Base-by-base conservation (phyloP, 345 rosid species). In the Garcia nutans region DNA sequence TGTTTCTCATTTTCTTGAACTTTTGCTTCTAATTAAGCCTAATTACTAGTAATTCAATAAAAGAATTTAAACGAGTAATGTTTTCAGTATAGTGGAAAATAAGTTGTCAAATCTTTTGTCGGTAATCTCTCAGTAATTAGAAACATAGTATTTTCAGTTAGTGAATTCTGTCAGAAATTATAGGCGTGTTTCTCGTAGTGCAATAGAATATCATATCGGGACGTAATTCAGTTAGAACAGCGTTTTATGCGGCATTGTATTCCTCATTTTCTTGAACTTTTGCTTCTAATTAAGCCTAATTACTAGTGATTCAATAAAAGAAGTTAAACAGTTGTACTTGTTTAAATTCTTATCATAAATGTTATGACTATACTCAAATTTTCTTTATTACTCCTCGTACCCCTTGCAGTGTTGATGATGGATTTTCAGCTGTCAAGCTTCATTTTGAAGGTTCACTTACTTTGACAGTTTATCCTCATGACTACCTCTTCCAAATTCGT, bases 401-500 rank as follows among this genome's bases (percentile, higher is more conserved):
- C 77, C 71, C 71, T 76, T 79, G 81, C 94, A 94, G 98, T 6
- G 78, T 87, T 23, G 91, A 92, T 73, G 80, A 85, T 73, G 89
- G 82, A 56, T 95, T 95, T 84, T 93, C 99, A 1, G 72, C 79
- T 0, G 94, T 93, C 42, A 88, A 77, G 71, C 90, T 93, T 76
- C 82, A 80, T 59, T 93, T 95, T 70, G 82, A 87, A 65, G 89
- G 77, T 70, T 90, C 93, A 28, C 92, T 95, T 70, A 64, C 76
- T 64, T 79, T 95, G 74, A 80, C 79, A 0, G 85, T 88, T 73
- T 78, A 81, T 80, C 97, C 99, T 22, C 92, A 81, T 37, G 99
- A 93, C 37, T 95, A 94, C 76, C 77, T 93, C 70, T 92, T 94
- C 78, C 52, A 66, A 76, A 78, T 84, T 83, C 79, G 73, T 55